Base-by-base conservation (phyloP, 1,284 basidiomycete genomes). In the Sporisorium reilianum region DNA sequence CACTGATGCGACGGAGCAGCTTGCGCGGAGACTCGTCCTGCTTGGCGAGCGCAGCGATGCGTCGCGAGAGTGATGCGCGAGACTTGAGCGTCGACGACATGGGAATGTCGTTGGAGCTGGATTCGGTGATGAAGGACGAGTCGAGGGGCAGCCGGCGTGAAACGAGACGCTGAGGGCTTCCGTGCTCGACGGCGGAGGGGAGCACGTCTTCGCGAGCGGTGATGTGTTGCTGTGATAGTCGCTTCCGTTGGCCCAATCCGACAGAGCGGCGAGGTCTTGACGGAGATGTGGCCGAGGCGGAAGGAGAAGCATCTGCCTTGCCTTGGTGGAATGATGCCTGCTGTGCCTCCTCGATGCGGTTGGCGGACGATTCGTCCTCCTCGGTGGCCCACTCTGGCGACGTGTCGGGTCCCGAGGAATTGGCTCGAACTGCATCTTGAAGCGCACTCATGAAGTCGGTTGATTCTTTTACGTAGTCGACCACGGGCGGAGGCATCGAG, bases 1-100 rank as follows among this genome's bases (percentile, higher is more conserved):
- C 79, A 42, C 71, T 78, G 63, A 75, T 79, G 36, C 65, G 64
- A 23, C 79, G 63, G 7, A 80, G 51, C 36, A 79, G 54, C 55
- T 79, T 80, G 45, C 74, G 58, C 11, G 79, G 79, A 3, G 77
- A 79, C 16, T 80, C 76, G 32, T 28, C 57, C 23, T 55, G 55
- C 49, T 48, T 48, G 26, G 52, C 45, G 12, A 67, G 70, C 22
- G 52, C 52, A 9, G 70, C 60, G n/a, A 64, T 62, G 11, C 61
- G 62, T 23, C 68, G 46, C 28, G 69, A 65, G 3, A 72, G 42
- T 5, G 64, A 72, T 6, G 64, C 65, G 30, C 67, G 72, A 25
- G 67, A 75, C 50, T 64, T 69, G 51, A 70, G 63, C 20, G 72
- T 70, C 1, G 72, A 75, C 5, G 72, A 75, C 67, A 75, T 70